These are phyloP conservation scores for Colletotrichum magnum DNA, from an alignment of 2,329 filamentous ascomycete species.

Conservation along the genomic window DNA sequence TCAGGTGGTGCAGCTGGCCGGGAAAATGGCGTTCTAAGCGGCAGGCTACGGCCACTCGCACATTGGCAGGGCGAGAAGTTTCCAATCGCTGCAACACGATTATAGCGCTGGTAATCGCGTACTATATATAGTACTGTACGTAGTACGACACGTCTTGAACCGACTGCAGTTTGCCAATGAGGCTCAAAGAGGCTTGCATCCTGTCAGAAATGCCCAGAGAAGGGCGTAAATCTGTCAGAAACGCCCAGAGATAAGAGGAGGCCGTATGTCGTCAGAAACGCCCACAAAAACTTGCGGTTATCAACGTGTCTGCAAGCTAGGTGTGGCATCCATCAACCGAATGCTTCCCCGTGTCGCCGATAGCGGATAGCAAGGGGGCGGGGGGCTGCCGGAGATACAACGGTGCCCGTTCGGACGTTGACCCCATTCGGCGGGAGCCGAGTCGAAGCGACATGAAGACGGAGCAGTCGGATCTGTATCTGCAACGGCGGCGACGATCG, in stretches of 20 bases:
- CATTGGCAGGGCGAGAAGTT: too few species aligned
- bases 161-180: too few species aligned
- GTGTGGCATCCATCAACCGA: neutral
- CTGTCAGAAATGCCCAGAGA: too few species aligned
- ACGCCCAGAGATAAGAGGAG: neutral
- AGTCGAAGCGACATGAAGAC: slow-evolving; percentile 33
- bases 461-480: slow-evolving; percentile 28
- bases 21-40: too few species aligned
- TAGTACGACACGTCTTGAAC: too few species aligned
- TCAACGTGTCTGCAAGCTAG: neutral
- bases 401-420: slow-evolving; percentile 1
- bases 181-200: too few species aligned
- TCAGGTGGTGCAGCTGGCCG: too few species aligned
- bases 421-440: slow-evolving; percentile 3
- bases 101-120: too few species aligned
- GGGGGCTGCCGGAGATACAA: neutral
- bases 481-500: slow-evolving; percentile 35
- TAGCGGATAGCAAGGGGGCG: neutral
- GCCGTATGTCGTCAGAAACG: neutral
- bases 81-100: too few species aligned
- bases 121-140: too few species aligned
- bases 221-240: neutral
- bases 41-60: too few species aligned
- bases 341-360: neutral
- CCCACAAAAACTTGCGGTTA: neutral